Evolutionary conservation across 2,329 filamentous ascomycete genomes (phyloP).

Genomic region (Pestalotiopsis fici): DNA sequence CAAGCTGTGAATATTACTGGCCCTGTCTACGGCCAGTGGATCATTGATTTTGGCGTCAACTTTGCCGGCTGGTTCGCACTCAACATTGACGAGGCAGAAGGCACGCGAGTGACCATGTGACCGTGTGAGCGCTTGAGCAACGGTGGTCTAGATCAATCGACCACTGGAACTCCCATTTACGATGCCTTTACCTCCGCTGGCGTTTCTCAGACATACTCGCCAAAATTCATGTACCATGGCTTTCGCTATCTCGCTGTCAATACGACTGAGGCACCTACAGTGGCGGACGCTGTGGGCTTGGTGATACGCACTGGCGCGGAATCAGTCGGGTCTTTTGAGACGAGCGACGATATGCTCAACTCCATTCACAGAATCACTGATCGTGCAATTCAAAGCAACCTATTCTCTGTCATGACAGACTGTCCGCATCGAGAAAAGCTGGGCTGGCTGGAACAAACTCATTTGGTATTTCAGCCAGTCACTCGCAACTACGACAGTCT

Average conservation of each 20-base stretch:
- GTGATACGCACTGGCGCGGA: not conserved
- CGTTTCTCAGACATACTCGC: not conserved
- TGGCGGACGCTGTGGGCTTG: not conserved
- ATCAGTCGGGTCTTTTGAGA: not conserved
- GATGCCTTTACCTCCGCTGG: not conserved
- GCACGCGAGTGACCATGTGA: not conserved
- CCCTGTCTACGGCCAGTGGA: not conserved
- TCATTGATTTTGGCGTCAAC: not conserved
- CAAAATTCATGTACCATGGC: not conserved
- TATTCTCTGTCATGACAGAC: not conserved
- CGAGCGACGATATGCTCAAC: not conserved
- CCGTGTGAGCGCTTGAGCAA: not conserved
- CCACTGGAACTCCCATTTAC: not conserved
- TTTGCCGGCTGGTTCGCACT: not conserved
- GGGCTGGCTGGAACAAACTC: not conserved
- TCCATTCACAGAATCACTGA: not conserved
- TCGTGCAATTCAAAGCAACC: not conserved
- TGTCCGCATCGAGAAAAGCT: not conserved
- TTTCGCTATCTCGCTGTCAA: not conserved
- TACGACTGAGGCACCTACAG: not conserved
- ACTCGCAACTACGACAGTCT: not conserved
- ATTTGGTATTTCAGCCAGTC: not conserved
- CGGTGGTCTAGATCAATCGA: not conserved
- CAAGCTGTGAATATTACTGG: not conserved
- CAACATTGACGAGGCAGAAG: not conserved